A percentile compares a stretch with the other conserved stretches of the same genome.
phyloP scores from a whole-genome alignment of 306 rosid species.

The Quercus glauca region DNA sequence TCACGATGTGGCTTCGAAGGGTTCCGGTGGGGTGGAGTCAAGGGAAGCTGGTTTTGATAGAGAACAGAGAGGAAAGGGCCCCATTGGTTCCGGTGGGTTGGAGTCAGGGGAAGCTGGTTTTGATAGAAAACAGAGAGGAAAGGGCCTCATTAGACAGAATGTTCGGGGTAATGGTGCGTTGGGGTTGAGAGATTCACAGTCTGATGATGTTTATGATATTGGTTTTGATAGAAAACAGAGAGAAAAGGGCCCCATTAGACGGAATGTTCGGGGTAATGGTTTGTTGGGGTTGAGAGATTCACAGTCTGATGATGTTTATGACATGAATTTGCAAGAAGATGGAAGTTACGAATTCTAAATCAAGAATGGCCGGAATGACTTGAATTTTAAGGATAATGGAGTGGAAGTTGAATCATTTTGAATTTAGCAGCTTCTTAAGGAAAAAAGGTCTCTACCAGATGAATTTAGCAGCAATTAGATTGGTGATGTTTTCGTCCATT shows the following conservation, averaged over 20 bases:
- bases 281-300: slow-evolving; percentile 25
- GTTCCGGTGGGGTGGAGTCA: slow-evolving; percentile 32
- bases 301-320: slow-evolving; percentile 49
- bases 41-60: slow-evolving; percentile 39
- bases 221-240: slow-evolving; percentile 44
- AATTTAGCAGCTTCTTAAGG: neutral
- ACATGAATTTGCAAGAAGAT: slow-evolving; percentile 71
- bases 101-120: slow-evolving; percentile 16
- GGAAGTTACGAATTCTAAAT: slow-evolving; percentile 54
- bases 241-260: slow-evolving; percentile 14
- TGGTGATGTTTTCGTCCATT: neutral
- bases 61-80: slow-evolving; percentile 34
- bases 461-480: neutral
- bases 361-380: slow-evolving; percentile 29
- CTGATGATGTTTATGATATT: slow-evolving; percentile 62
- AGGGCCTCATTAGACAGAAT: slow-evolving; percentile 7
- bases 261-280: slow-evolving; percentile 24
- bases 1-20: slow-evolving; percentile 25
- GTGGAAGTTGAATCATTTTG: too few species aligned
- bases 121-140: slow-evolving; percentile 41
- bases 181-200: slow-evolving; percentile 27
- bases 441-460: neutral
- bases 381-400: too few species aligned
- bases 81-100: slow-evolving; percentile 25
- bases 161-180: slow-evolving; percentile 26